These are phyloP conservation scores for Entomortierella parvispora DNA, from an alignment of 192 early-diverging fungal species.

Conservation along the genomic window DNA sequence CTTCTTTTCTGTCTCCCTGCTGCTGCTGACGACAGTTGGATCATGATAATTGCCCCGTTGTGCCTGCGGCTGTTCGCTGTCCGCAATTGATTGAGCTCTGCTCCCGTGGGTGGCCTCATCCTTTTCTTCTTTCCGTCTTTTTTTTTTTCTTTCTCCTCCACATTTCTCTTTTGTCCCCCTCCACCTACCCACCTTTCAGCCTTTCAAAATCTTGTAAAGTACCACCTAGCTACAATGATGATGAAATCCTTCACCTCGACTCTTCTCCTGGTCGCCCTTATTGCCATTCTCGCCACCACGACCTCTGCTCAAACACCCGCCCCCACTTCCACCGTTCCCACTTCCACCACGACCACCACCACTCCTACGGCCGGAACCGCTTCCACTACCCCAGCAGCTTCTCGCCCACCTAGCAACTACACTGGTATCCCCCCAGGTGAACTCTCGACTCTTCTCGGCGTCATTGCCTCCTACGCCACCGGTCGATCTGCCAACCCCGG, in stretches of 20 bases:
- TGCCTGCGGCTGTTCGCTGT: too few species aligned
- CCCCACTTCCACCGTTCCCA: neutral
- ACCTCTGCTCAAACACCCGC: neutral
- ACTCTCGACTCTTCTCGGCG: neutral
- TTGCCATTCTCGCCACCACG: slow-evolving; percentile 9
- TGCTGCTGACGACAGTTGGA: too few species aligned
- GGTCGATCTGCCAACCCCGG: neutral
- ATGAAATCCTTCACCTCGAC: neutral
- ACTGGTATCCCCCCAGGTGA: neutral
- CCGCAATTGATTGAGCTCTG: too few species aligned
- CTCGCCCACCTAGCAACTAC: neutral
- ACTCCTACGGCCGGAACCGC: neutral
- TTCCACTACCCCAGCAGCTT: neutral
- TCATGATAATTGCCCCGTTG: too few species aligned
- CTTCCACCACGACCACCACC: neutral
- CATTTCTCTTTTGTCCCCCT: neutral
- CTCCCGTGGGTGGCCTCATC: too few species aligned
- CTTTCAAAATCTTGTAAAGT: too few species aligned
- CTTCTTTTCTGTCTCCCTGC: too few species aligned
- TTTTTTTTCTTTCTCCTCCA: neutral
- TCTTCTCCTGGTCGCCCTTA: slow-evolving; percentile 17
- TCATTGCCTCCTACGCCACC: neutral
- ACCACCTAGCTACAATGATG: too few species aligned
- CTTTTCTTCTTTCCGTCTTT: neutral
- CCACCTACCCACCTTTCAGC: neutral